Evolutionary conservation across 768 basidiomycete genomes (phyloP), one percentile per base, ranked within the genome.

Genomic region (Rhodosporidiobolus sp.): DNA sequence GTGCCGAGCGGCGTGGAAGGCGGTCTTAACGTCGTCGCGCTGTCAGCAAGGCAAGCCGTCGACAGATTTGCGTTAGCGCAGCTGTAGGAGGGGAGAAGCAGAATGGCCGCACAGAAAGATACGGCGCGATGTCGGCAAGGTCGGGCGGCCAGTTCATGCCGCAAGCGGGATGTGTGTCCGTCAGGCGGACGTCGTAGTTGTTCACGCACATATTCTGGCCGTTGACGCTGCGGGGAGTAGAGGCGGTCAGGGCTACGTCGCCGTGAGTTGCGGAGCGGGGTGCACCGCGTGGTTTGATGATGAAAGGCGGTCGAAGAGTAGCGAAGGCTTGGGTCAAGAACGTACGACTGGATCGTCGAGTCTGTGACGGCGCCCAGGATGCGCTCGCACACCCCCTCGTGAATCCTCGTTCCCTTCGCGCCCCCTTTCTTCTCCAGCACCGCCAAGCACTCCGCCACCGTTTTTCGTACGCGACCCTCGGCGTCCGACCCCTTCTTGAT

Each of bases 111-210:
- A 96, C 95, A 35, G 86, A 87, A 9, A 99, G 86, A 79, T 94
- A 95, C 1, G 83, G 81, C 26, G 35, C 28, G 24, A 76, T 56
- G 35, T 76, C 86, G 22, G 84, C 81, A 59, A 98, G 87, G 78
- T 94, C 92, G 46, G 89, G 88, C 12, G 94, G 95, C 95, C 94
- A 99, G 82, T 94, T 95, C 92, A 95, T 91, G 5, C 95, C 96
- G 80, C 96, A 99, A 1, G 87, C 89, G 26, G 96, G 96, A 46
- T 80, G 83, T 20, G 85, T 85, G 79, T 99, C 96, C 65, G 90
- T 88, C 28, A 69, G 64, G 34, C 96, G 90, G 22, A 97, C 87
- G 79, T 99, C 96, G 77, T 99, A 99, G 50, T 97, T 87, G 80
- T 99, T 99, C 72, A 94, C 83, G 79, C 96, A 99, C 82, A 88